Conservation (phyloP, 495 filamentous ascomycete genomes). For the Penicillium mononematosum region DNA sequence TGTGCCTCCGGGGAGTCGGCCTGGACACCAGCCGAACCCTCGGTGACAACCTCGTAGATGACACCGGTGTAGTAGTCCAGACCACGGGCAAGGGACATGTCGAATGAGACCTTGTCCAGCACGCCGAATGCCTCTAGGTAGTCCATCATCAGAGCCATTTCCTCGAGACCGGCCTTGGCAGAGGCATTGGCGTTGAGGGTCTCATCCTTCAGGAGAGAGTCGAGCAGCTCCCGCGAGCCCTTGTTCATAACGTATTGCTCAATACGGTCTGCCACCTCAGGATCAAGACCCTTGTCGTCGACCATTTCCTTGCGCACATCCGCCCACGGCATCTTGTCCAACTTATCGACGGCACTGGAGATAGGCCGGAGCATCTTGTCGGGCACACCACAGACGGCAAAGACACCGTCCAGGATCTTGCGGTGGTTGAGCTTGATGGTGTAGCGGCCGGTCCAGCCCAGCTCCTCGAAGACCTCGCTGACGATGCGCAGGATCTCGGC, state of each 20-base stretch:
- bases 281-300: conserved; percentile 80
- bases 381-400: conserved; percentile 86
- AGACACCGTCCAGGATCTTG: conserved; percentile 91
- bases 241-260: conserved; percentile 74
- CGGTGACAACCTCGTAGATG: conserved; percentile 89
- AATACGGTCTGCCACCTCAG: conserved; percentile 77
- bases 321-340: conserved; percentile 89
- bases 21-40: conserved; percentile 64
- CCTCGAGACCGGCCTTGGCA: conserved; percentile 73
- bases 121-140: conserved; percentile 78
- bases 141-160: conserved; percentile 76
- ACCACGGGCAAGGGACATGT: conserved; percentile 78
- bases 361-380: conserved; percentile 81
- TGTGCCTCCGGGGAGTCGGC: conserved; percentile 46
- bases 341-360: conserved; percentile 89
- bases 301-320: conserved; percentile 92
- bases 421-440: conserved; percentile 96
- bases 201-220: conserved; percentile 61
- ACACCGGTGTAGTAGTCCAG: conserved; percentile 94
- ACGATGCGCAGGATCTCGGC: conserved; percentile 87
- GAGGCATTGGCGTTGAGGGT: conserved; percentile 63
- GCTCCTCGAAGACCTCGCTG: conserved; percentile 76
- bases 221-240: conserved; percentile 66
- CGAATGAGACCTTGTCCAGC: conserved; percentile 71
- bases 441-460: conserved; percentile 69